Base-by-base conservation (phyloP, 345 rosid genomes). In the Populus davidiana region DNA sequence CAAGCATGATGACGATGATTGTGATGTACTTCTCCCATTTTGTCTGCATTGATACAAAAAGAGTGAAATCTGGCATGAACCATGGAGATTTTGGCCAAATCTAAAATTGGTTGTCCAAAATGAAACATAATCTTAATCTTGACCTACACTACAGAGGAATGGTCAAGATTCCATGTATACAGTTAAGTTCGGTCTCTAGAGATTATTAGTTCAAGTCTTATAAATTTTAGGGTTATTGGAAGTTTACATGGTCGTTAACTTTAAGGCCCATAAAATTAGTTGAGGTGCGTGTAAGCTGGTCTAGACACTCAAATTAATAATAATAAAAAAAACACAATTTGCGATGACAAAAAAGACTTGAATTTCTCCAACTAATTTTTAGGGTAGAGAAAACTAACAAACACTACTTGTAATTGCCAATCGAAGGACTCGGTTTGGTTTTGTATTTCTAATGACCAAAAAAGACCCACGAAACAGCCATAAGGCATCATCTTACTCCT, bases 191-290 rank as follows among this genome's bases (percentile, higher is more conserved):
- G 5, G 0, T 4, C 5, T 33, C 4, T 33, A 33, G 0, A 33
- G 0, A 0, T 33, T 4, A 33, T 4, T 5, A 0, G 5, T 33
- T 33, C 0, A 4, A 33, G 36, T 33, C 0, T 4, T 33, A 33
- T 33, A 33, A 33, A 33, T 33, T 0, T 33, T 0, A 33, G 5
- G 1, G 0, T 0, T 33, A 33, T 0, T 4, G 0, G 0, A 33
- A 0, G 0, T 0, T 33, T 33, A 4, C 0, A 4, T 33, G 35
- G 0, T 33, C 4, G 0, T 33, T 33, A 33, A 33, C 0, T 33
- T 33, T 0, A 33, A 4, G 0, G 0, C 4, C 0, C 0, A 0
- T 33, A 3, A 33, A 0, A 33, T 33, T 33, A 33, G 36, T 33
- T 33, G 0, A 31, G 33, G 3, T 31, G 2, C 0, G 3, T 31